Base-by-base conservation (phyloP, 1,284 basidiomycete species). In the Coniferiporia weirii region DNA sequence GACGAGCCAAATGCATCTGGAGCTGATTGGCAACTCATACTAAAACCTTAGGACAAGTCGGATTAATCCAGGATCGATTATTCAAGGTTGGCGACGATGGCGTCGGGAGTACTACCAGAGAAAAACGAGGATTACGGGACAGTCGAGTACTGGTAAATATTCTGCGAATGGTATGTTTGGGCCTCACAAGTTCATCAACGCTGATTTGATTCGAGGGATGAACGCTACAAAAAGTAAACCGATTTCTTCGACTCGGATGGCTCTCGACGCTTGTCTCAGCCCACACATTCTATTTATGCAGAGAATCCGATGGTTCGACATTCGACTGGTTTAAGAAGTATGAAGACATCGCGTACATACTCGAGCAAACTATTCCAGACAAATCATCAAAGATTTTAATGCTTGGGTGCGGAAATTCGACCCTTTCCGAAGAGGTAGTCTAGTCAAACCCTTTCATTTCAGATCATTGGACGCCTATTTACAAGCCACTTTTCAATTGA, bases 251-350 rank as follows among this genome's bases (percentile, higher is more conserved):
- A 56, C 19, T 43, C 15, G 47, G 17, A 7, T 17, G 36, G 17
- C 20, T 36, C 19, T 8, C 20, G 6, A n/a, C 4, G 36, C 22
- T 38, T 38, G 51, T 53, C 54, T 57, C 45, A 53, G 34, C 13
- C 43, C 66, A 67, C 63, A 4, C 63, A 67, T 47, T n/a, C 22
- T n/a, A 45, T 35, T n/a, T 48, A 66, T 64, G 12, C 56, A 65
- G 56, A 57, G 64, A 38, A 67, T 63, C 57, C 53, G 76, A 81
- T 15, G 82, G 83, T 27, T 74, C 76, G 3, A 78, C 85, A 1
- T 95, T 94, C 64, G 94, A 96, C 74, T 96, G 89, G 89, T 92
- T 91, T 74, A 91, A 90, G 67, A 82, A 82, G 7, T 91, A 90
- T 65, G 70, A 71, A 2, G 88, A 93, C 57, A 75, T 92, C 15